Base-by-base conservation (phyloP, 352 stramenopile species). In the Phytophthora chlamydospora region DNA sequence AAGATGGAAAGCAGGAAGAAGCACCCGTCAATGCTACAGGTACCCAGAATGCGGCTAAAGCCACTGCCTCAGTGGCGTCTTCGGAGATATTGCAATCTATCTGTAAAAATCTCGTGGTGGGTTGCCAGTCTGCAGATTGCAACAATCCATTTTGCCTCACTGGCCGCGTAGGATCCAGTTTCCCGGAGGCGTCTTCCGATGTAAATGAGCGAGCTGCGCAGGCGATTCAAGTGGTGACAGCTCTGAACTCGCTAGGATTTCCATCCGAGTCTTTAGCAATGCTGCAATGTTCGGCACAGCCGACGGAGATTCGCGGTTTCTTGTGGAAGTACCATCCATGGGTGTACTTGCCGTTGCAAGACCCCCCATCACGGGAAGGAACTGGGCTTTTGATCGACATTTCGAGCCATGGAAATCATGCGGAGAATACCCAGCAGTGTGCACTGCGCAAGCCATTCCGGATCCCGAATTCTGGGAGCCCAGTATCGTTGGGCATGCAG, bases 331-430 rank as follows among this genome's bases (percentile, higher is more conserved):
- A 73, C 2, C 21, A 57, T n/a, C 80, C 82, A 4, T 16, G 57
- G 4, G 34, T 83, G 29, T 93, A 90, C 31, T 72, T 90, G 11
- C 75, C 75, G 13, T 60, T 91, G 9, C 84, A 91, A 69, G 84
- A 93, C 49, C 40, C 61, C 0, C 57, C 63, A 46, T 46, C 55
- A 7, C 12, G 42, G n/a, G 35, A 17, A 13, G 24, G 17, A 11
- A 57, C 3, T 6, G 53, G 44, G 31, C 51, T 56, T 46, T 55
- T 91, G 0, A 61, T 86, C 6, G 84, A 93, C 29, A 61, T 79
- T 21, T 93, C 84, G 19, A 76, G 84, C 7, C 43, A 82, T 43
- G 56, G 58, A 3, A 62, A 76, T 36, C 81, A 91, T 48, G 48
- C 51, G 10, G n/a, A 64, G 0, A 81, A 77, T 39, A 45, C 27